A percentile compares a stretch with the other conserved stretches of the same genome.
Conservation (phyloP, 768 basidiomycete species). For the Trametes sanguinea region DNA sequence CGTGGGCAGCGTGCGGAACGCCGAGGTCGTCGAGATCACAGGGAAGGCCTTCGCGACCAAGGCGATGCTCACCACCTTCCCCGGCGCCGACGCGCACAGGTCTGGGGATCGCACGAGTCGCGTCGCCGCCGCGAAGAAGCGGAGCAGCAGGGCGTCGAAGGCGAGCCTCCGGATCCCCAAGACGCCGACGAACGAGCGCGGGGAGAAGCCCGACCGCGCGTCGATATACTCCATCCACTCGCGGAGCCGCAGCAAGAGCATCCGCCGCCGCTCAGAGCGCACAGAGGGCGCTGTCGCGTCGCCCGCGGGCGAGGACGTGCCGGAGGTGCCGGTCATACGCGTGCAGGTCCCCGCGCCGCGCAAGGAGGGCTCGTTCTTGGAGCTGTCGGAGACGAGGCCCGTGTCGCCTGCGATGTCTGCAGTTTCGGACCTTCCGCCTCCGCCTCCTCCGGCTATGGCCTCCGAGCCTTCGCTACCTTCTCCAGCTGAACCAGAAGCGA, state of each 20-base stretch:
- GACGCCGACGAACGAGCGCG: slow-evolving; percentile 26
- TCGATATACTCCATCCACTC: slow-evolving; percentile 22
- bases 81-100: slow-evolving; percentile 5
- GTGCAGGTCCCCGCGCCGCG: slow-evolving; percentile 14
- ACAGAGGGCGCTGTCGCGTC: background rate
- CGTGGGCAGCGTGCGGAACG: slow-evolving; percentile 29
- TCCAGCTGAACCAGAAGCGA: background rate
- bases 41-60: slow-evolving; percentile 41
- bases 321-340: slow-evolving; percentile 26
- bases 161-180: slow-evolving; percentile 65
- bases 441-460: slow-evolving; percentile 1
- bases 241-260: slow-evolving; percentile 29
- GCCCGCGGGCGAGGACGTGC: slow-evolving; percentile 13
- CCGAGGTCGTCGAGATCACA: slow-evolving; percentile 40
- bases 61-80: slow-evolving; percentile 34
- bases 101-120: slow-evolving; percentile 44
- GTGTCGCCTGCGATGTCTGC: slow-evolving; percentile 19
- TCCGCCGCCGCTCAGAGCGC: slow-evolving; percentile 18
- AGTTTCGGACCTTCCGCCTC: slow-evolving; percentile 5
- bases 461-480: background rate
- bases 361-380: slow-evolving; percentile 31
- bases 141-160: slow-evolving; percentile 65
- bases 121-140: slow-evolving; percentile 64
- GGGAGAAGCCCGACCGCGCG: slow-evolving; percentile 17
- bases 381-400: slow-evolving; percentile 28